These are phyloP conservation scores for Huntiella moniliformis DNA, from an alignment of 2,329 filamentous ascomycete species.

Conservation along the genomic window DNA sequence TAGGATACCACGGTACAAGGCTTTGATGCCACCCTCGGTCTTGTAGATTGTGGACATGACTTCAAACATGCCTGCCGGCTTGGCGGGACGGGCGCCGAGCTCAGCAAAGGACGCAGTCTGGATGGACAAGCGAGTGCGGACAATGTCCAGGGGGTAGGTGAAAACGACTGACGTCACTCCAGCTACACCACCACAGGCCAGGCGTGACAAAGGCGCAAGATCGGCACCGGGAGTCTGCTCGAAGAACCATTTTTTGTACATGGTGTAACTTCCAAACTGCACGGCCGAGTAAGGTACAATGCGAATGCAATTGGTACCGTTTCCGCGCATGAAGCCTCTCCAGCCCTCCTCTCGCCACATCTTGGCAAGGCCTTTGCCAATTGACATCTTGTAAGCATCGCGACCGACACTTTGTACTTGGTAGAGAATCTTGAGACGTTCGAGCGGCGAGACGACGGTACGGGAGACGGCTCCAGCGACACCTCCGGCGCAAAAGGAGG, in stretches of 20 bases:
- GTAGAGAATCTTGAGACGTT: constrained; percentile 93
- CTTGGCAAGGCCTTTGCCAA: constrained; percentile 72
- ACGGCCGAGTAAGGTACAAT: constrained; percentile 97
- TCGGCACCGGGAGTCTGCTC: constrained; percentile 57
- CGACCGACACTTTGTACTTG: constrained; percentile 83
- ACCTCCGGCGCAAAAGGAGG: constrained; percentile 85
- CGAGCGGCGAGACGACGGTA: constrained; percentile 89
- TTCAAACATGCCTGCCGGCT: constrained; percentile 80
- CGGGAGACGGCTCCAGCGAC: constrained; percentile 92
- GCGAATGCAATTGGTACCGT: constrained; percentile 94
- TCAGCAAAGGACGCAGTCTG: constrained; percentile 89
- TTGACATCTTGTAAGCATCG: constrained; percentile 83
- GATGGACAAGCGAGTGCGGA: constrained; percentile 87
- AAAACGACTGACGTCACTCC: constrained; percentile 89
- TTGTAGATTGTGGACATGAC: constrained; percentile 74
- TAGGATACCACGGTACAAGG: constrained; percentile 85
- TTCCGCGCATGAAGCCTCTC: constrained; percentile 93
- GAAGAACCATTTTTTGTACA: constrained; percentile 80
- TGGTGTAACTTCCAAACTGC: constrained; percentile 94
- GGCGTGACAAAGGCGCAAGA: constrained; percentile 52
- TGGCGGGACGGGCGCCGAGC: constrained; percentile 42
- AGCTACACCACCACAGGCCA: constrained; percentile 78
- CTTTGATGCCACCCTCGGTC: constrained; percentile 66
- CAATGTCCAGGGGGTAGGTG: constrained; percentile 95
- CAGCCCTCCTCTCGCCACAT: constrained; percentile 97